Percentiles rank a stretch among this genome's conserved stretches.
These are phyloP conservation scores for Nicotiana paniculata DNA, from an alignment of 257 asterid species.

Conservation along the genomic window DNA sequence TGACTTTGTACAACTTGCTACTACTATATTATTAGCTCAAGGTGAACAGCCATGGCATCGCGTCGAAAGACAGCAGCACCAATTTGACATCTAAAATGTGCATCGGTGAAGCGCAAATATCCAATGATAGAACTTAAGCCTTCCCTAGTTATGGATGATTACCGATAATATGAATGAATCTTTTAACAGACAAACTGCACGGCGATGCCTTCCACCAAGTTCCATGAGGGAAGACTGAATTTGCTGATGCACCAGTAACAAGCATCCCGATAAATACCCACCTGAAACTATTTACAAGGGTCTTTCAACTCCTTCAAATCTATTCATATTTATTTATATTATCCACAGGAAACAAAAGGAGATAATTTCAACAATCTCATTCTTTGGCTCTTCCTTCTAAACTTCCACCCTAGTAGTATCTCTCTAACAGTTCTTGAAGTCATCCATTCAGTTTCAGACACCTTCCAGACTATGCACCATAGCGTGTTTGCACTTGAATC, in stretches of 20 bases:
- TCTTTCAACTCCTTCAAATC: neutral
- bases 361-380: constrained; percentile 1
- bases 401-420: neutral
- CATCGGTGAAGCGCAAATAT: neutral
- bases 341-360: neutral
- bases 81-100: neutral
- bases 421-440: neutral
- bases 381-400: neutral
- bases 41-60: neutral
- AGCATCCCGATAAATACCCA: neutral
- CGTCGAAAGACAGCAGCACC: neutral
- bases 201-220: neutral
- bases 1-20: constrained; percentile 1
- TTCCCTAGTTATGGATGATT: neutral
- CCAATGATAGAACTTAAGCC: neutral
- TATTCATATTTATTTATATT: neutral
- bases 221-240: neutral
- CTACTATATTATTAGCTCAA: neutral
- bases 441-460: neutral
- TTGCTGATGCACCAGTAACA: neutral
- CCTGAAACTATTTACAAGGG: neutral
- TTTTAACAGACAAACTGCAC: neutral
- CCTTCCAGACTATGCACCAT: neutral
- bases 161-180: neutral
- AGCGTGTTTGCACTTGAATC: neutral